Percentiles rank a stretch among this genome's conserved stretches.
These are phyloP conservation scores for Carex pumila DNA, from an alignment of 176 grass and related monocot genomes.

Conservation along the genomic window DNA sequence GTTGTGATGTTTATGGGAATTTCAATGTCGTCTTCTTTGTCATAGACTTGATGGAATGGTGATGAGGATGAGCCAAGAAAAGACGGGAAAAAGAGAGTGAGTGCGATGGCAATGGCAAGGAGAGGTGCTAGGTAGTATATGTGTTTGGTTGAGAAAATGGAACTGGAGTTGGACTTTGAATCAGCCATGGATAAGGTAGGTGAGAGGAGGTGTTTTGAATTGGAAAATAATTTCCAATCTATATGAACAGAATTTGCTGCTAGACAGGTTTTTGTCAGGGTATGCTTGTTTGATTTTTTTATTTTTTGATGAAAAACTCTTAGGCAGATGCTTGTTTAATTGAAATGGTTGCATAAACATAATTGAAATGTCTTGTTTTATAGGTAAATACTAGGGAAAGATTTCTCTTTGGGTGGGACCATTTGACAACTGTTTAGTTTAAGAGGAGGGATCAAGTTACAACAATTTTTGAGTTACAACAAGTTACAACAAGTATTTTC, in stretches of 20 bases:
- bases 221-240: background rate
- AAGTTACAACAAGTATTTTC: too few species aligned
- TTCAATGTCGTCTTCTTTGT: background rate
- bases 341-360: background rate
- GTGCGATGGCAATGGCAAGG: slow-evolving; percentile 16
- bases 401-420: background rate
- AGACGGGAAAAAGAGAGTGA: slow-evolving; percentile 25
- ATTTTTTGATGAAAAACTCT: too few species aligned
- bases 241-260: background rate
- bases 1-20: background rate
- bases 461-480: too few species aligned
- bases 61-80: slow-evolving; percentile 26
- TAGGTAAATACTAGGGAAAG: background rate
- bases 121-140: slow-evolving; percentile 40
- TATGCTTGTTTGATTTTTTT: background rate
- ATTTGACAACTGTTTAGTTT: background rate
- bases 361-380: background rate
- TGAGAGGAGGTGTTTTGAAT: background rate
- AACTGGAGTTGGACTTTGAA: slow-evolving; percentile 14
- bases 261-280: background rate
- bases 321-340: background rate
- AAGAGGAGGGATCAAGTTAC: too few species aligned
- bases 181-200: slow-evolving; percentile 10
- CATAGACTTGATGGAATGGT: background rate
- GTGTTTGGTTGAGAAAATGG: slow-evolving; percentile 13